phyloP scores from a whole-genome alignment of 2,329 filamentous ascomycete species.

The Fusarium succisae region DNA sequence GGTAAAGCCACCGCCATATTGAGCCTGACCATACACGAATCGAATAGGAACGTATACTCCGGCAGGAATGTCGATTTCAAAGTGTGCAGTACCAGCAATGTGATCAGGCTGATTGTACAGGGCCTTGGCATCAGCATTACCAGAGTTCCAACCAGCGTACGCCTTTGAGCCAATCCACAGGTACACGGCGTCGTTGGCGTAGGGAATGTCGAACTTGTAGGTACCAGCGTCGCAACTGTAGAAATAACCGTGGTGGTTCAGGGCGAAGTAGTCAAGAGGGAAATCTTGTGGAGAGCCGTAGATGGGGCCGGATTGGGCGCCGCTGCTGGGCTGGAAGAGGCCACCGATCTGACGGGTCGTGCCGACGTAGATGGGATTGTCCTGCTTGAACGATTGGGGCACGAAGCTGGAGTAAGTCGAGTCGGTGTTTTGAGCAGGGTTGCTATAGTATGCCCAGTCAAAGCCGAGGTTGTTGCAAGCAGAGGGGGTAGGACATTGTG shows the following conservation, averaged over 20 bases:
- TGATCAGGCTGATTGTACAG: constrained; percentile 3
- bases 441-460: constrained; percentile 9
- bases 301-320: rapidly evolving
- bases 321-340: neutral
- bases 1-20: neutral
- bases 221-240: neutral
- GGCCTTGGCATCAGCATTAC: neutral
- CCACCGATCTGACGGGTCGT: neutral
- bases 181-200: neutral
- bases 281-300: neutral
- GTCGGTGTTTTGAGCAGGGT: neutral
- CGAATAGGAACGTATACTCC: neutral
- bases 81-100: neutral
- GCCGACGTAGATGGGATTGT: neutral
- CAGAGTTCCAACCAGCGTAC: neutral
- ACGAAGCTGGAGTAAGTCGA: neutral
- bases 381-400: neutral
- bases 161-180: neutral
- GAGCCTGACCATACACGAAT: neutral
- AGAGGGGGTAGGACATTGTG: neutral
- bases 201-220: constrained; percentile 6
- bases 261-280: neutral
- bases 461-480: neutral
- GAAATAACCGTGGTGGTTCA: constrained; percentile 1
- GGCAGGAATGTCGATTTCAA: rapidly evolving